These are phyloP conservation scores for Lenzites betulinus DNA, from an alignment of 768 basidiomycete species.

Conservation along the genomic window DNA sequence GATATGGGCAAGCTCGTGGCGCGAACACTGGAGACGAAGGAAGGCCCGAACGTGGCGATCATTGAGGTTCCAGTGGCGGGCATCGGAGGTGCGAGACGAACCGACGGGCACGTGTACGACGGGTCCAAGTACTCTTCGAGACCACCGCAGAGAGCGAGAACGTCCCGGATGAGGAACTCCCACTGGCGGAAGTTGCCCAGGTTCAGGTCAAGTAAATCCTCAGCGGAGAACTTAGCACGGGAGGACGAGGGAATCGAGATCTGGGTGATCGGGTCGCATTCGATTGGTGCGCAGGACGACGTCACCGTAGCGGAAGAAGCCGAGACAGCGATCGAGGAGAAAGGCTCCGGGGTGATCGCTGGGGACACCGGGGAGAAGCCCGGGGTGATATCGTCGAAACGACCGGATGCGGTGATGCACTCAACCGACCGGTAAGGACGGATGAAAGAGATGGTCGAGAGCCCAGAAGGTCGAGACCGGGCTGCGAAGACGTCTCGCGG, in stretches of 20 bases:
- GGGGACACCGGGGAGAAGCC: background rate
- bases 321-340: no score
- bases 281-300: background rate
- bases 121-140: background rate
- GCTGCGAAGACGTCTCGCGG: no score
- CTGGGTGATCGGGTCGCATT: background rate
- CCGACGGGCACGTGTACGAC: background rate
- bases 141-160: background rate
- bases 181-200: background rate
- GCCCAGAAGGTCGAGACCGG: no score
- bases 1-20: background rate
- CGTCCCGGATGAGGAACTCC: background rate
- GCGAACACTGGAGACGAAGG: background rate
- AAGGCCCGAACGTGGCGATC: background rate
- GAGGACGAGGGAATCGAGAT: background rate
- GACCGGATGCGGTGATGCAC: no score
- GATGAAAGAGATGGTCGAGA: no score
- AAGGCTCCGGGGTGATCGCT: no score
- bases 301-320: background rate
- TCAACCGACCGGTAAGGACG: no score
- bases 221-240: background rate
- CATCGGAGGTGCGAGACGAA: background rate
- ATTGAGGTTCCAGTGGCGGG: background rate
- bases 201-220: background rate
- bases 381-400: background rate